Percentiles rank a stretch among this genome's conserved stretches.
These are phyloP conservation scores for Vitis rupestris DNA, from an alignment of 164 flowering plant genomes.

Conservation along the genomic window DNA sequence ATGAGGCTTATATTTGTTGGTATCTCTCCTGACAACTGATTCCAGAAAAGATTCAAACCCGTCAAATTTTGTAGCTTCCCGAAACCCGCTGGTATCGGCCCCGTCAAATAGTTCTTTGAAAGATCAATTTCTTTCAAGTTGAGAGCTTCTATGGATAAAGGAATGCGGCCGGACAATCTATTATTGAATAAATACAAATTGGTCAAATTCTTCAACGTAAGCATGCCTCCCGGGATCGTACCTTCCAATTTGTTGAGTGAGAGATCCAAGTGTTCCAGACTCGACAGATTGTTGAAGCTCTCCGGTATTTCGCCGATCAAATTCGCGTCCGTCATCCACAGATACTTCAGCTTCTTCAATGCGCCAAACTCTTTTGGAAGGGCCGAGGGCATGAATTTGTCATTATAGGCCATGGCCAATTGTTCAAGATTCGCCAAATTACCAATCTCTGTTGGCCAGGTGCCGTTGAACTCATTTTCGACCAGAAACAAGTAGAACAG, in stretches of 20 bases:
- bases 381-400: slow-evolving; percentile 27
- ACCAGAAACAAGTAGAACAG: slow-evolving; percentile 30
- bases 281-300: slow-evolving; percentile 24
- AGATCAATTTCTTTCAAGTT: slow-evolving; percentile 49
- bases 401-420: slow-evolving; percentile 36
- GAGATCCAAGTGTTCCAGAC: slow-evolving; percentile 52
- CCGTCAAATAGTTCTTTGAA: slow-evolving; percentile 52
- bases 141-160: slow-evolving; percentile 33
- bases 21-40: slow-evolving; percentile 46
- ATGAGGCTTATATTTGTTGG: slow-evolving; percentile 40
- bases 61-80: slow-evolving; percentile 43
- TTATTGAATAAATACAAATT: slow-evolving; percentile 41
- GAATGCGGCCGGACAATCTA: slow-evolving; percentile 58
- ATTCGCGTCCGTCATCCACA: slow-evolving; percentile 40
- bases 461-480: slow-evolving; percentile 52
- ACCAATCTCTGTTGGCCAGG: slow-evolving; percentile 58
- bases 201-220: slow-evolving; percentile 50
- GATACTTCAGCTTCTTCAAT: slow-evolving; percentile 43
- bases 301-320: slow-evolving; percentile 63
- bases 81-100: slow-evolving; percentile 57
- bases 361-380: slow-evolving; percentile 51
- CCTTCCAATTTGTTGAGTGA: slow-evolving; percentile 43
- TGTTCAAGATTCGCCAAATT: slow-evolving; percentile 47
- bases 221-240: slow-evolving; percentile 50
- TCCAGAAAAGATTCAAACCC: slow-evolving; percentile 30